Evolutionary conservation across 2,329 filamentous ascomycete genomes (phyloP).

Genomic region (Geosmithia morbida): DNA sequence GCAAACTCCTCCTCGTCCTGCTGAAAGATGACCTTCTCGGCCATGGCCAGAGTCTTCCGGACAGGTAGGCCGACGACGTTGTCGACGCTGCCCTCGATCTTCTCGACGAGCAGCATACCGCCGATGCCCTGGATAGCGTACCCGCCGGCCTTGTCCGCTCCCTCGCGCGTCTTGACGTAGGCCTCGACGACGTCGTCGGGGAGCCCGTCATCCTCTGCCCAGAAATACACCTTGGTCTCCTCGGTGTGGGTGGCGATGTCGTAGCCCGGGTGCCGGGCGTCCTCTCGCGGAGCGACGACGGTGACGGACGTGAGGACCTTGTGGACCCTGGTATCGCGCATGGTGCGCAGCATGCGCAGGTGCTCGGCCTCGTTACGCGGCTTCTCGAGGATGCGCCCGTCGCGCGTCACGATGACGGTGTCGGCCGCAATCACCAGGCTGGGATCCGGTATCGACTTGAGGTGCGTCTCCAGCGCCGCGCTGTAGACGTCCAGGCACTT

Average conservation of each 20-base stretch:
- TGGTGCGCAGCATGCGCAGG: conserved; percentile 63
- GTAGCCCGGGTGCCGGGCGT: conserved; percentile 75
- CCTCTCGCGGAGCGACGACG: conserved; percentile 68
- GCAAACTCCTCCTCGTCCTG: conserved; percentile 36
- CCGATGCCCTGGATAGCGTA: conserved; percentile 89
- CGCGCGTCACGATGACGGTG: conserved; percentile 68
- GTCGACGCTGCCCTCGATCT: conserved; percentile 78
- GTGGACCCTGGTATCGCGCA: conserved; percentile 66
- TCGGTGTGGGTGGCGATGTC: conserved; percentile 68
- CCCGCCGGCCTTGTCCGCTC: conserved; percentile 88
- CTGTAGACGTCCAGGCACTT: conserved; percentile 67
- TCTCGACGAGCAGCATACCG: conserved; percentile 74
- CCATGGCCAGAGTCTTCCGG: conserved; percentile 60
- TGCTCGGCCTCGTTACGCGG: conserved; percentile 72
- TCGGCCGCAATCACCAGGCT: conserved; percentile 81
- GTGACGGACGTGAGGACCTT: conserved; percentile 78
- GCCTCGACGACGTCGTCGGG: conserved; percentile 68
- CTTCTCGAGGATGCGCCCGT: conserved; percentile 79
- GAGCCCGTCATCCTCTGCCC: conserved; percentile 40
- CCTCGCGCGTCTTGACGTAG: conserved; percentile 76
- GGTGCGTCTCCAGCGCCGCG: conserved; percentile 24
- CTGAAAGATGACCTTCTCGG: conserved; percentile 74
- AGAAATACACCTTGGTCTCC: conserved; percentile 86
- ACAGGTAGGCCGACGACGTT: conserved; percentile 90
- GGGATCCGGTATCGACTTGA: conserved; percentile 46